Evolutionary conservation across 176 grass and related monocot species (phyloP).

Genomic region (Triticum dicoccoides): DNA sequence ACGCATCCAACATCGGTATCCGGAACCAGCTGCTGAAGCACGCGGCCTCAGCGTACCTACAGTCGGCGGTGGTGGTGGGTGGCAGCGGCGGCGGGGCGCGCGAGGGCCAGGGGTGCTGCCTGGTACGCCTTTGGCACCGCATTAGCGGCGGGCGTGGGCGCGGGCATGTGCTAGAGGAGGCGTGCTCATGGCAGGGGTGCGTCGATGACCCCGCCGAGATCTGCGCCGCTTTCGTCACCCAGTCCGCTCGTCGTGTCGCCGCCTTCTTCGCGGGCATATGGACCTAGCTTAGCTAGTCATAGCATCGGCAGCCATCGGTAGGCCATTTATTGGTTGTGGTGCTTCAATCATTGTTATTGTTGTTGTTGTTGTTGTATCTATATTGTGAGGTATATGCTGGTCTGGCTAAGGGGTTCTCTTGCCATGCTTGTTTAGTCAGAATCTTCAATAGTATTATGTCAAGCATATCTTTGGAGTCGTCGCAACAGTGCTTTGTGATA

Average conservation of each 20-base stretch:
- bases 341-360: background rate
- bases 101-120: slow-evolving; percentile 30
- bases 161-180: slow-evolving; percentile 24
- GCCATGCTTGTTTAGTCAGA: background rate
- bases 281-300: background rate
- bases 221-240: slow-evolving; percentile 14
- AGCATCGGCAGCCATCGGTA: background rate
- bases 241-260: slow-evolving; percentile 13
- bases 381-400: background rate
- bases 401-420: background rate
- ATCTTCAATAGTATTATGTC: background rate
- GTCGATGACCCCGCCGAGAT: slow-evolving; percentile 30
- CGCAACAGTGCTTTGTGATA: background rate
- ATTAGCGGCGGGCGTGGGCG: background rate
- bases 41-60: slow-evolving; percentile 82
- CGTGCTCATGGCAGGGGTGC: slow-evolving; percentile 37
- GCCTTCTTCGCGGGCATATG: slow-evolving; percentile 34
- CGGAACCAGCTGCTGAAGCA: slow-evolving; percentile 73
- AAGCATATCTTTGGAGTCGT: background rate
- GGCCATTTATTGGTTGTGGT: background rate
- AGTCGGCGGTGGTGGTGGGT: slow-evolving; percentile 55
- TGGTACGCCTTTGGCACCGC: slow-evolving; percentile 42
- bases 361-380: background rate
- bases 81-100: slow-evolving; percentile 23
- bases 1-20: slow-evolving; percentile 59